Conservation (phyloP, 306 rosid genomes). For the Gynostemma pentaphyllum region DNA sequence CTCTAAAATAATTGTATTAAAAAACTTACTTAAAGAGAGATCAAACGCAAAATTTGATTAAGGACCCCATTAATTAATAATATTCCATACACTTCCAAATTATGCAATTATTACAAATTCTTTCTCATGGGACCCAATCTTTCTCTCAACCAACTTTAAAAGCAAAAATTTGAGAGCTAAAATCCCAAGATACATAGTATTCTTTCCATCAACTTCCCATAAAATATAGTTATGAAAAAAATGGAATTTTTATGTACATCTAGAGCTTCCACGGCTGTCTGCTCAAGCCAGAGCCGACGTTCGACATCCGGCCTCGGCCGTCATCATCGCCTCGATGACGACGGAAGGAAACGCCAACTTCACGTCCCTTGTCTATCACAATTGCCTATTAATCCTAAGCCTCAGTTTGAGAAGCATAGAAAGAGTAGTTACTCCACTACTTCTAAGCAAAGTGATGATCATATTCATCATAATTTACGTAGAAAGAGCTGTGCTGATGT, state of each 20-base stretch:
- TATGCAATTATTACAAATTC: neutral
- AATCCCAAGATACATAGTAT: neutral
- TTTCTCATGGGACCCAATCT: slow-evolving; percentile 19
- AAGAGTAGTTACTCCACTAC: slow-evolving; percentile 12
- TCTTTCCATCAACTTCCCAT: neutral
- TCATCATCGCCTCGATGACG: slow-evolving; percentile 2
- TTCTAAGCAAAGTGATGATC: neutral
- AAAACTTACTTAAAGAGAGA: neutral
- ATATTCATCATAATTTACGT: neutral
- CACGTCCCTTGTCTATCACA: slow-evolving; percentile 42
- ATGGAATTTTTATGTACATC: slow-evolving; percentile 49
- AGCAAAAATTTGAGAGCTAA: slow-evolving; percentile 9
- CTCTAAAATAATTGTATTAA: neutral
- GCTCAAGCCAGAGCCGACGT: slow-evolving; percentile 29
- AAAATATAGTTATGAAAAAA: slow-evolving; percentile 27
- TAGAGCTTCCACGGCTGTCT: slow-evolving; percentile 40
- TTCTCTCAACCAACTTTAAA: neutral
- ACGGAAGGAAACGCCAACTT: neutral
- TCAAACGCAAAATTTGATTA: neutral
- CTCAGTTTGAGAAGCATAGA: slow-evolving; percentile 26
- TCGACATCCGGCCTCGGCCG: slow-evolving; percentile 12
- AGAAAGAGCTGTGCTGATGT: slow-evolving; percentile 7
- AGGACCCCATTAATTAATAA: slow-evolving; percentile 10
- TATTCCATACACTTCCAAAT: neutral
- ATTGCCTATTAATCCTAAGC: slow-evolving; percentile 37